A percentile compares a stretch with the other conserved stretches of the same genome.
phyloP scores from a whole-genome alignment of 2,329 filamentous ascomycete genomes.

The Arthrobotrys megalospora region DNA sequence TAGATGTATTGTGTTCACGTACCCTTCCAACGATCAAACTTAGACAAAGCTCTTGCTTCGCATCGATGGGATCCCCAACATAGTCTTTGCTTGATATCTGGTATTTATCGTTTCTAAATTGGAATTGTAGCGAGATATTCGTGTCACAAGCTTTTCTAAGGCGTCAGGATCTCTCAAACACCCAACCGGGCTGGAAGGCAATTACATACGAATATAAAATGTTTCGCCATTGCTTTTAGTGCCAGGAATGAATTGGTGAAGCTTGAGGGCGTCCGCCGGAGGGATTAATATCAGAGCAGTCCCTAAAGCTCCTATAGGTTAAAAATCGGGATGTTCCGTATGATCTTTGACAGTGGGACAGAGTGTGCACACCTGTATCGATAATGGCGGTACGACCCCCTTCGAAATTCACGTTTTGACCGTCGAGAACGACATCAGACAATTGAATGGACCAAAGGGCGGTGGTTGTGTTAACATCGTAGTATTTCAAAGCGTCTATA shows the following conservation, averaged over 20 bases:
- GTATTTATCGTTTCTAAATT: constrained; percentile 79
- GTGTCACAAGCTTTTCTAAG: constrained; percentile 76
- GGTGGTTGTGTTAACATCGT: constrained; percentile 70
- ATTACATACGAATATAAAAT: constrained; percentile 69
- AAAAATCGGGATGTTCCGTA: not conserved
- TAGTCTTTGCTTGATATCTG: constrained; percentile 80
- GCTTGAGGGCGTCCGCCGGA: constrained; percentile 74
- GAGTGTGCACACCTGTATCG: constrained; percentile 82
- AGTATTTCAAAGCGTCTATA: constrained; percentile 78
- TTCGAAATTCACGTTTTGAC: constrained; percentile 72
- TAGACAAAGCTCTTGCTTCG: constrained; percentile 67
- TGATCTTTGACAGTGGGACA: constrained; percentile 66
- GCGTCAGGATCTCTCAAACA: not conserved
- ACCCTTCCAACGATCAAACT: constrained; percentile 63
- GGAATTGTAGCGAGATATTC: constrained; percentile 74
- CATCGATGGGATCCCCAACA: constrained; percentile 69
- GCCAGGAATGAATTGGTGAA: constrained; percentile 79
- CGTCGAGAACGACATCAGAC: constrained; percentile 77
- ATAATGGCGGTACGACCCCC: constrained; percentile 71
- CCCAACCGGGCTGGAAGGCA: too few relatives aligned
- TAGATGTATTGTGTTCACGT: constrained; percentile 11
- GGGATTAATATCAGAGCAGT: constrained; percentile 76
- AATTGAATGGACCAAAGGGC: constrained; percentile 82
- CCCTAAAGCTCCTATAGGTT: constrained; percentile 9
- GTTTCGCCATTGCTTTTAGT: constrained; percentile 74